phyloP scores from a whole-genome alignment of 2,329 filamentous ascomycete species.

The Rhynchosporium graminicola region DNA sequence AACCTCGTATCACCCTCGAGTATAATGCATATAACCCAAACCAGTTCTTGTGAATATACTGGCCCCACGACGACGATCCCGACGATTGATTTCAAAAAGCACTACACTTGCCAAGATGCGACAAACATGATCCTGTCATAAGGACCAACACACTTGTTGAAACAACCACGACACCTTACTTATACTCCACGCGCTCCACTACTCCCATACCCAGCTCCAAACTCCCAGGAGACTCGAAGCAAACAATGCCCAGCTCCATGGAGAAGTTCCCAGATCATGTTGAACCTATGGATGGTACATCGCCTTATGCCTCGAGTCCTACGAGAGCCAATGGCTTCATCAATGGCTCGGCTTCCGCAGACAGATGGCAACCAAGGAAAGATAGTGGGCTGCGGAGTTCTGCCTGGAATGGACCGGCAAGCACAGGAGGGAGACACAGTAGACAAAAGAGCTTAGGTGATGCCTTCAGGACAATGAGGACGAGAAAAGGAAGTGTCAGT shows the following conservation, averaged over 20 bases:
- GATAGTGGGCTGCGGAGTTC: conserved; percentile 44
- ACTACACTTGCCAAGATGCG: conserved; percentile 10
- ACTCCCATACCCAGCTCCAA: conserved; percentile 41
- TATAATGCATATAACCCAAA: neutral
- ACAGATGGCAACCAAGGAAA: conserved; percentile 64
- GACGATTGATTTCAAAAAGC: neutral
- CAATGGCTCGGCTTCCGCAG: conserved; percentile 41
- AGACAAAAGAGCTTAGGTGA: conserved; percentile 87
- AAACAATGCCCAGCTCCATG: conserved; percentile 42
- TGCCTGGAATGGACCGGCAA: conserved; percentile 33
- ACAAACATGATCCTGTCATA: conserved; percentile 22
- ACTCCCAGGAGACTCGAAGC: conserved; percentile 35
- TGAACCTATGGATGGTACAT: conserved; percentile 42
- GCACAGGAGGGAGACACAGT: conserved; percentile 51
- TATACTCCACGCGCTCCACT: conserved; percentile 42
- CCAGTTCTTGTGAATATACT: conserved; percentile 5
- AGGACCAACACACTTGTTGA: conserved; percentile 22
- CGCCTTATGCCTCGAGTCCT: conserved; percentile 28
- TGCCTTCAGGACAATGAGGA: conserved; percentile 81
- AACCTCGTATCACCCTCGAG: conserved; percentile 21
- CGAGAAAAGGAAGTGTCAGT: conserved; percentile 80
- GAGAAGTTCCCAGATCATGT: conserved; percentile 61
- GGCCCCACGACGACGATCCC: conserved; percentile 1
- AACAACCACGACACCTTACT: conserved; percentile 43
- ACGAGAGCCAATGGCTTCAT: conserved; percentile 34